Evolutionary conservation across 2,329 filamentous ascomycete species (phyloP).

Genomic region (Ascochyta lentis): DNA sequence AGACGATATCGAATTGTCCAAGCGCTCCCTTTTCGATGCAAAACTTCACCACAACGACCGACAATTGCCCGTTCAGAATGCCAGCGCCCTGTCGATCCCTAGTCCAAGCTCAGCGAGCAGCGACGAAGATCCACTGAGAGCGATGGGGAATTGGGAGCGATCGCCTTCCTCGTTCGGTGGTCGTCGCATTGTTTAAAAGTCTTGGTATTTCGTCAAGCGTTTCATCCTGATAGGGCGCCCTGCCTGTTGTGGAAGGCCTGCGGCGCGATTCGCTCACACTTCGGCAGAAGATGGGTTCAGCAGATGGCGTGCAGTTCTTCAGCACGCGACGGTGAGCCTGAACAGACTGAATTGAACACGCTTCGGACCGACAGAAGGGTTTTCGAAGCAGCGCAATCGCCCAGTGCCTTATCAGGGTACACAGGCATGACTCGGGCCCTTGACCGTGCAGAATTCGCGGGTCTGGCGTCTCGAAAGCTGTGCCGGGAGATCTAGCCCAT

Average conservation of each 20-base stretch:
- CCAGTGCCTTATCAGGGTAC: not conserved
- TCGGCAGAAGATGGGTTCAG: not conserved
- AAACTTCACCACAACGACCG: not conserved
- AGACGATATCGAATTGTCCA: not conserved
- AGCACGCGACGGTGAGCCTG: not conserved
- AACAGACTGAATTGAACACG: not conserved
- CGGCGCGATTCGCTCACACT: not conserved
- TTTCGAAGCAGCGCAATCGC: constrained; percentile 2
- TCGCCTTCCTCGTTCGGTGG: not conserved
- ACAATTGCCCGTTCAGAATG: not conserved
- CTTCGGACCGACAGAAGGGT: constrained; percentile 1
- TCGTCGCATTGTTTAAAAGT: constrained; percentile 1
- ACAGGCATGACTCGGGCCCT: not conserved
- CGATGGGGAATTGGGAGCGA: not conserved
- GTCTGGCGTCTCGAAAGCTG: constrained; percentile 8
- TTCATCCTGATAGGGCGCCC: constrained; percentile 9
- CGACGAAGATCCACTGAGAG: not conserved
- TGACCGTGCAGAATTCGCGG: not conserved
- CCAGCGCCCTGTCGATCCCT: not conserved
- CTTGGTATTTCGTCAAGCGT: constrained; percentile 8
- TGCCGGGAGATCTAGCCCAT: constrained; percentile 9
- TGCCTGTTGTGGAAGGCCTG: constrained; percentile 6
- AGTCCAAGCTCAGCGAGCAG: not conserved
- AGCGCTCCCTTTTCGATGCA: not conserved
- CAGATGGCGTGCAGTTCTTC: not conserved